Evolutionary conservation across 1,284 basidiomycete genomes (phyloP), one percentile per base, ranked within the genome.

Genomic region (Phellopilus nigrolimitatus): DNA sequence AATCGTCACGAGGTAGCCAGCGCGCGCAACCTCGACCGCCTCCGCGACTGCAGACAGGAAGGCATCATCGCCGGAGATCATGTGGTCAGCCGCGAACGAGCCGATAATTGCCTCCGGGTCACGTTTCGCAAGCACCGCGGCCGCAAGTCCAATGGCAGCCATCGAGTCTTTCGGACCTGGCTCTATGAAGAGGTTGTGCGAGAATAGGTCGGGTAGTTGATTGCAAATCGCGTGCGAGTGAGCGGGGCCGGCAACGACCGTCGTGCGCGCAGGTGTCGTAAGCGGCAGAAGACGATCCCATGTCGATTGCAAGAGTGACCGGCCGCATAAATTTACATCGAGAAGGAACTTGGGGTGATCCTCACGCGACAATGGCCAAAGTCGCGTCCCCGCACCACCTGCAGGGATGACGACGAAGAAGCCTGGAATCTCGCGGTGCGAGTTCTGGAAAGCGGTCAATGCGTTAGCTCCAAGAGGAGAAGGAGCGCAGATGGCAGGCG

Each of bases 351-450:
- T 91, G 30, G 88, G 88, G 60, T 89, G 84, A 17, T 68, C 74
- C 66, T 90, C 87, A 51, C 88, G 81, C 19, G 88, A 91, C 21
- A 91, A 76, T 17, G 88, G 88, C 88, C 88, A 91, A 27, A 91
- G 74, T 56, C 88, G 86, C 7, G 88, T 91, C 19, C 88, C 88
- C 33, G 88, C 88, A 45, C 88, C 88, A 59, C 88, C 88, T 40
- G 88, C 88, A 19, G 88, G 88, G 60, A 91, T 90, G 46, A 91
- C 88, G 31, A 89, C 88, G 68, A 88, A 90, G 64, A 91, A 91
- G 7, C 87, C 88, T 10, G 84, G 83, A 40, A 90, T 88, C 48
- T 89, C 86, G 46, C 83, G 81, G 45, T 64, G 59, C 3, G 70
- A 72, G 58, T 74, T 77, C 3, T 75, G 74, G 62, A 74, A 77